Conservation (phyloP, 2,329 filamentous ascomycete species). For the Calonectria hawksworthii region DNA sequence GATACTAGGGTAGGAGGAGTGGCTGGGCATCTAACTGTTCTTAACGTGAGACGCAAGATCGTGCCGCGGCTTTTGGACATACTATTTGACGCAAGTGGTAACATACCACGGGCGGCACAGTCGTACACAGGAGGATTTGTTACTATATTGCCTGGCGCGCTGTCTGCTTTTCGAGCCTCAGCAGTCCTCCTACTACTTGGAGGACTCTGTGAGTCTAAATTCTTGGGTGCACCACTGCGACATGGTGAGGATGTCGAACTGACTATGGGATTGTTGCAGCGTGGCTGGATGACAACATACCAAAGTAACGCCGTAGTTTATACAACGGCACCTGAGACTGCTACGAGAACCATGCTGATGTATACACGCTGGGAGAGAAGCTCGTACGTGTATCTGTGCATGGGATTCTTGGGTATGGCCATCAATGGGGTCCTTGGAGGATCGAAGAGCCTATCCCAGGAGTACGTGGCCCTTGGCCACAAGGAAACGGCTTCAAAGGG, state of each 20-base stretch:
- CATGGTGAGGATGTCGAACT: not conserved
- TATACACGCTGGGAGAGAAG: slow-evolving; percentile 17
- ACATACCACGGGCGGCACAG: not conserved
- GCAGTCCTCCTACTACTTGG: not conserved
- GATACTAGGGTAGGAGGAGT: not conserved
- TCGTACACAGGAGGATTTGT: not conserved
- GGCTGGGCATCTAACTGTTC: not conserved
- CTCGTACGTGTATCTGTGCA: slow-evolving; percentile 9
- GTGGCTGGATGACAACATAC: not conserved
- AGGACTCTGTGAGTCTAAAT: not conserved
- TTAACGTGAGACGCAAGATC: not conserved
- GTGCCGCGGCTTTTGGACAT: not conserved
- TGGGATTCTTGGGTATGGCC: slow-evolving; percentile 6
- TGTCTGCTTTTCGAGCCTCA: not conserved
- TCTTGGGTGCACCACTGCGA: not conserved
- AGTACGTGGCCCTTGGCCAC: not conserved
- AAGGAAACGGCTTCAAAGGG: not conserved
- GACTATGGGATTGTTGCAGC: not conserved
- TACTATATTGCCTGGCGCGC: not conserved
- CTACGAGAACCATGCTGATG: slow-evolving; percentile 3
- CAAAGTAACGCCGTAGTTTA: not conserved
- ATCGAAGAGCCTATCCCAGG: not conserved
- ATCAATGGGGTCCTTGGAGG: not conserved
- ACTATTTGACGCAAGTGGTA: not conserved
- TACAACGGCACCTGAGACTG: not conserved